Base-by-base conservation (phyloP, 495 filamentous ascomycete species). In the Hyaloscypha variabilis region DNA sequence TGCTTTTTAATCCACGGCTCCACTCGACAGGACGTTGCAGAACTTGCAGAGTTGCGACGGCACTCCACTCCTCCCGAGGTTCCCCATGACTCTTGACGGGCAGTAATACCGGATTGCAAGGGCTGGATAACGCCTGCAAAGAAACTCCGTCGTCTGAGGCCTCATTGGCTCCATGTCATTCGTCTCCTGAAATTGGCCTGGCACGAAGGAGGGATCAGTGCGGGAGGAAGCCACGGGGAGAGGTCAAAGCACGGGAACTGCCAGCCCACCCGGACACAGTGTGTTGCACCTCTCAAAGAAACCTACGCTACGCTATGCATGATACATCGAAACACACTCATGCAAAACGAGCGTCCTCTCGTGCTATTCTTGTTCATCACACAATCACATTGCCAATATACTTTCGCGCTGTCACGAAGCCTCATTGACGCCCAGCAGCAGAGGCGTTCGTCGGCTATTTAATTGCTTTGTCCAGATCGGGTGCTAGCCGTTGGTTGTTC, bases 361-460 rank as follows among this genome's bases (percentile, higher is more conserved):
- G 8, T 17, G 14, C 39, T 46, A 46, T 46, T 46, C 39, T 46
- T 46, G 19, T 46, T 17, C 6, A 19, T 24, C 25, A 29, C 54
- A 42, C 57, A 21, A 3, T 31, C 23, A n/a, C 34, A 59, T 59
- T 59, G 57, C 57, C 57, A 59, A 59, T 59, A 59, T 42, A 42
- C 57, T 30, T 59, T 59, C 25, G 30, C 21, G 29, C 31, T 28
- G n/a, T 46, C 30, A 2, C 19, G 29, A 21, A 21, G n/a, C 34
- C 57, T 59, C 34, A 23, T 31, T 24, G 50, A 50, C 26, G 59
- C 46, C 46, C 21, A n/a, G 42, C 42, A 39, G 10, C 13, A 36
- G 28, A 25, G 1, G 5, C 25, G 23, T 21, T 21, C 34, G 21
- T 59, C 57, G 57, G 57, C 21, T 59, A 59, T 34, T 58, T 58